Percentiles rank a stretch among this genome's conserved stretches.
These are phyloP conservation scores for Hebeloma cylindrosporum DNA, from an alignment of 768 basidiomycete species.

Conservation along the genomic window DNA sequence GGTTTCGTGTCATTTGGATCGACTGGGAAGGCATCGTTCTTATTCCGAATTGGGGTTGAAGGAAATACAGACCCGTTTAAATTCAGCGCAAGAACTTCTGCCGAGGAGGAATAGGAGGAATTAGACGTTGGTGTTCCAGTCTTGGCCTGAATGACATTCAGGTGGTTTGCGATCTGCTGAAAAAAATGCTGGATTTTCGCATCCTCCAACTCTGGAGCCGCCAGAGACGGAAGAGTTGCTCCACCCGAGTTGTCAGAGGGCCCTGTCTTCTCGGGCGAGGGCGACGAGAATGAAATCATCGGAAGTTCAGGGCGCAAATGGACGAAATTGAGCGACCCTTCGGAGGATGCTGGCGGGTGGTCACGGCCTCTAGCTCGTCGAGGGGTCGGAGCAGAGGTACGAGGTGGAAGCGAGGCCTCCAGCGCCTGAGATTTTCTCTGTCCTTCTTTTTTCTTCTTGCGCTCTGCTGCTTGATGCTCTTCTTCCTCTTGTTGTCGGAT, in stretches of 20 bases:
- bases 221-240: conserved; percentile 43
- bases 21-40: not conserved
- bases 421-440: conserved; percentile 22
- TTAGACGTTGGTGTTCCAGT: conserved; percentile 24
- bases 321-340: conserved; percentile 18
- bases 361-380: conserved; percentile 45
- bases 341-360: conserved; percentile 15
- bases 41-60: not conserved
- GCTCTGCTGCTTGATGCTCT: conserved; percentile 33
- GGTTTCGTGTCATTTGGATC: conserved; percentile 38
- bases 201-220: conserved; percentile 71
- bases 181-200: conserved; percentile 82
- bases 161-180: conserved; percentile 78
- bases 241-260: conserved; percentile 9
- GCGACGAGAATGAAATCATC: conserved; percentile 20
- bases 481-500: conserved; percentile 69
- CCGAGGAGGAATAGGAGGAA: conserved; percentile 5
- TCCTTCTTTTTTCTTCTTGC: conserved; percentile 33
- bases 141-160: conserved; percentile 68
- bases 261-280: conserved; percentile 19
- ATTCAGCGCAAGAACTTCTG: conserved; percentile 3
- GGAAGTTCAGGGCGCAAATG: conserved; percentile 20
- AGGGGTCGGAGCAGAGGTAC: conserved; percentile 62
- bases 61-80: conserved; percentile 5
- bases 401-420: conserved; percentile 43